Conservation (phyloP, 495 filamentous ascomycete species). For the Hypoxylon perforatum region DNA sequence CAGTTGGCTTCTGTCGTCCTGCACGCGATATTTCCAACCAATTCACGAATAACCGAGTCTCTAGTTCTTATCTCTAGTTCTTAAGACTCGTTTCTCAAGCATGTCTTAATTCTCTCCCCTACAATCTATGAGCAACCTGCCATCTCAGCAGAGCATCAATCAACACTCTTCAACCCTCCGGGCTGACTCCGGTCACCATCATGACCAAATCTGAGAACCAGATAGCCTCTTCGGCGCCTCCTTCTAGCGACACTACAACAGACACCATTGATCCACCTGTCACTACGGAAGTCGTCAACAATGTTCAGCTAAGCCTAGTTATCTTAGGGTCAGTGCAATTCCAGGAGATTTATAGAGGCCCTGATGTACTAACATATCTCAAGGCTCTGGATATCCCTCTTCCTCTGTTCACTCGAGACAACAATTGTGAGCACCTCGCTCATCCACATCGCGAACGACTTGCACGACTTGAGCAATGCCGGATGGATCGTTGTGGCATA, state of each 20-base stretch:
- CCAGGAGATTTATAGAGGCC: no score
- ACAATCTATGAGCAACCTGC: not conserved
- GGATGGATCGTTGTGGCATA: conserved; percentile 12
- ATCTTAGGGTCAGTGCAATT: conserved; percentile 15
- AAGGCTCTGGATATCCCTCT: conserved; percentile 9
- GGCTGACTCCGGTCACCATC: not conserved
- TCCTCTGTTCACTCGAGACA: conserved; percentile 9
- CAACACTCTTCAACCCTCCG: not conserved
- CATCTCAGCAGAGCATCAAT: not conserved
- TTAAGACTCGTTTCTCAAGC: no score
- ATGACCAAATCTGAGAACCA: conserved; percentile 10
- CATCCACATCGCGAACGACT: conserved; percentile 7
- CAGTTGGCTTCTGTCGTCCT: no score
- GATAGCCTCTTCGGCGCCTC: conserved; percentile 9
- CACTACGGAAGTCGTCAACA: conserved; percentile 3
- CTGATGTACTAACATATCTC: not conserved
- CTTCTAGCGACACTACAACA: not conserved
- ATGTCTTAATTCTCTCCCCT: no score
- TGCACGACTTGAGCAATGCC: not conserved
- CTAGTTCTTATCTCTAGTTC: no score
- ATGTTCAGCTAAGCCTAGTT: conserved; percentile 15
- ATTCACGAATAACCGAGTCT: no score
- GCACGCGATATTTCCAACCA: no score
- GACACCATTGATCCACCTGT: not conserved
- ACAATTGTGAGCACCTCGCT: conserved; percentile 10